Evolutionary conservation across 2,329 filamentous ascomycete species (phyloP).

Genomic region (Huntiella savannae): DNA sequence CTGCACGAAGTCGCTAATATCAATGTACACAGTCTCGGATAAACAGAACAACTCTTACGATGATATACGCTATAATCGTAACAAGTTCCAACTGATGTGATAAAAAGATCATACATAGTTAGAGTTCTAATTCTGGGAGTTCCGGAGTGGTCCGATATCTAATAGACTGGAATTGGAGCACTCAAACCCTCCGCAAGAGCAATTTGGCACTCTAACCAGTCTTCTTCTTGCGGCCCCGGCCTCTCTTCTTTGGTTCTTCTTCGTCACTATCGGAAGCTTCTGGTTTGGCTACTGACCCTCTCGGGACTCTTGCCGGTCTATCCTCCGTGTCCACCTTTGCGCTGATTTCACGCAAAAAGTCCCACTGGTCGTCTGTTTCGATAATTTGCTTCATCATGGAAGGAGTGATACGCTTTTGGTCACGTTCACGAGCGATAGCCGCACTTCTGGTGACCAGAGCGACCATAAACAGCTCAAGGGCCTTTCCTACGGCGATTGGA

Average conservation of each 20-base stretch:
- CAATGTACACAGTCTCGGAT: too few relatives aligned
- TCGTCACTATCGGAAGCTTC: conserved; percentile 26
- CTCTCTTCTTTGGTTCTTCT: conserved; percentile 32
- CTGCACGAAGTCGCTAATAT: too few relatives aligned
- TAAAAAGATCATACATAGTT: neutral
- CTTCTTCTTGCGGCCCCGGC: conserved; percentile 31
- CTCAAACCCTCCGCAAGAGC: too few relatives aligned
- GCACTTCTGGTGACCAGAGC: conserved; percentile 78
- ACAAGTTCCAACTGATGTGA: neutral
- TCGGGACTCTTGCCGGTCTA: conserved; percentile 24
- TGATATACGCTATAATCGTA: neutral
- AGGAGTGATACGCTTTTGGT: conserved; percentile 76
- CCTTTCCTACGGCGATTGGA: conserved; percentile 87
- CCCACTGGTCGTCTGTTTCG: conserved; percentile 74
- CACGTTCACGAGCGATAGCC: conserved; percentile 60
- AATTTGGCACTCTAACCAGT: neutral
- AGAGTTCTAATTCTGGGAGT: too few relatives aligned
- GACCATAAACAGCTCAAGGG: conserved; percentile 95
- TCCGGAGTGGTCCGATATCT: too few relatives aligned
- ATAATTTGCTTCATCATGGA: conserved; percentile 85
- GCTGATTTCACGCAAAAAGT: conserved; percentile 84
- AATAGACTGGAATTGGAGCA: too few relatives aligned
- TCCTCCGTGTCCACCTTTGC: conserved; percentile 50
- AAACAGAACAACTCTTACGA: too few relatives aligned
- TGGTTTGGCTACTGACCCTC: conserved; percentile 21